Base-by-base conservation (phyloP, 495 filamentous ascomycete species). In the Talaromyces proteolyticus region DNA sequence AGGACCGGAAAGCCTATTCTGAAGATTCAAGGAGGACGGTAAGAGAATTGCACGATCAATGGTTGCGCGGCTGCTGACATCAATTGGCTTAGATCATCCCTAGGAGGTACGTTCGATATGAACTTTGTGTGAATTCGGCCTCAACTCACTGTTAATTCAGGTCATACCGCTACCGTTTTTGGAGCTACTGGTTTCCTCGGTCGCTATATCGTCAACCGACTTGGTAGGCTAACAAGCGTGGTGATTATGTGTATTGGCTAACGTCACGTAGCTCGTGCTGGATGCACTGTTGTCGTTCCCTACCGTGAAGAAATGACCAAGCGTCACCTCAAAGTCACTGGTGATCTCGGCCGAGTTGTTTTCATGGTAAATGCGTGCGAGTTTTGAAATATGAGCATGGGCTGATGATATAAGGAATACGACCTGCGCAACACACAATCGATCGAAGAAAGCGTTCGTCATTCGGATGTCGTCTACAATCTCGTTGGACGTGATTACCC, bases 301-400 rank as follows among this genome's bases (percentile, higher is more conserved):
- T 99, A 82, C 78, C 84, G 93, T 25, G 93, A 99, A 73, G 94
- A 97, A 72, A 96, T 96, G 91, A 74, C 84, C 49, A 97, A 96
- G 80, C 85, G 93, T 57, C 91, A 97, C 72, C 75, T 99, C 65
- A 99, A 96, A 71, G 81, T 95, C 46, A 78, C 89, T 36, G 93
- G 93, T 69, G 93, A 99, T 75, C 76, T 99, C 39, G 93, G 93
- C 44, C 79, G 85, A 53, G 81, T 99, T 36, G 72, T 85, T 54
- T 95, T 97, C 69, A 77, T 91, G 57, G 89, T 92, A 72, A 49
- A 63, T 44, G 21, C 7, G n/a, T 19, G 25, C 53, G 39, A 59
- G 50, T 4, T 40, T 2, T 4, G 38, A 46, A 18, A 14, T 11
- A 22, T 51, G 50, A 56, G 19, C 37, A 42, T 16, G 11, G 36